phyloP scores from a whole-genome alignment of 805 yeast species.

The Teunomyces panamensis region DNA sequence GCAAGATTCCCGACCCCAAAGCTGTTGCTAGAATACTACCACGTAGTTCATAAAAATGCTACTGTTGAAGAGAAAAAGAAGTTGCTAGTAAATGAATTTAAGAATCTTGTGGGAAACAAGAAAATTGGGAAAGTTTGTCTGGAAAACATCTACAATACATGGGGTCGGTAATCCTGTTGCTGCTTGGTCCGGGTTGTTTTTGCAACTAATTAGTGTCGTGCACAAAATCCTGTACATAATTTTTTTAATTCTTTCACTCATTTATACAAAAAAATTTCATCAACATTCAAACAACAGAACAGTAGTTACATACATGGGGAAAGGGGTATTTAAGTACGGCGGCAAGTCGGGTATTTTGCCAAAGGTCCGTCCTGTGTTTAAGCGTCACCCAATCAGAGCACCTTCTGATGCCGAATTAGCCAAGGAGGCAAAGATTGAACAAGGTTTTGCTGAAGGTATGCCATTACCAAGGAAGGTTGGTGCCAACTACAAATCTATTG shows the following conservation, averaged over 20 bases:
- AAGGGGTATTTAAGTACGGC: slow-evolving; percentile 49
- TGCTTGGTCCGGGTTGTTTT: neutral
- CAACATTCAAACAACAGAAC: neutral
- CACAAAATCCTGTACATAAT: neutral
- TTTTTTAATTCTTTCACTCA: neutral
- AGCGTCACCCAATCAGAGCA: slow-evolving; percentile 55
- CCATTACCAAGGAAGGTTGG: slow-evolving; percentile 61
- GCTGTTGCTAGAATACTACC: slow-evolving; percentile 50
- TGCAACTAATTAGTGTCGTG: neutral
- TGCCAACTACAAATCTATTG: slow-evolving; percentile 47
- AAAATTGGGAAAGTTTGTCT: slow-evolving; percentile 52
- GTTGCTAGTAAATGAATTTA: slow-evolving; percentile 29
- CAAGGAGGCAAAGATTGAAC: slow-evolving; percentile 44
- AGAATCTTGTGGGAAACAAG: slow-evolving; percentile 47
- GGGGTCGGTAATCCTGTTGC: slow-evolving; percentile 40
- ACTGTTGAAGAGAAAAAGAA: slow-evolving; percentile 27
- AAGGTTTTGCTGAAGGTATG: slow-evolving; percentile 70
- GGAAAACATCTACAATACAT: slow-evolving; percentile 50
- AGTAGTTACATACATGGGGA: slow-evolving; percentile 35
- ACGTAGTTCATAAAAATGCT: slow-evolving; percentile 14
- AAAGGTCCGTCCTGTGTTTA: slow-evolving; percentile 69
- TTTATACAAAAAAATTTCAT: slow-evolving; percentile 3
- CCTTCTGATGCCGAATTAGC: slow-evolving; percentile 32
- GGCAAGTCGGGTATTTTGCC: slow-evolving; percentile 85
- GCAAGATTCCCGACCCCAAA: slow-evolving; percentile 67